Evolutionary conservation across 371 early-diverging fungal species (phyloP), one percentile per base, ranked within the genome.

Genomic region (Mucor circinelloides): DNA sequence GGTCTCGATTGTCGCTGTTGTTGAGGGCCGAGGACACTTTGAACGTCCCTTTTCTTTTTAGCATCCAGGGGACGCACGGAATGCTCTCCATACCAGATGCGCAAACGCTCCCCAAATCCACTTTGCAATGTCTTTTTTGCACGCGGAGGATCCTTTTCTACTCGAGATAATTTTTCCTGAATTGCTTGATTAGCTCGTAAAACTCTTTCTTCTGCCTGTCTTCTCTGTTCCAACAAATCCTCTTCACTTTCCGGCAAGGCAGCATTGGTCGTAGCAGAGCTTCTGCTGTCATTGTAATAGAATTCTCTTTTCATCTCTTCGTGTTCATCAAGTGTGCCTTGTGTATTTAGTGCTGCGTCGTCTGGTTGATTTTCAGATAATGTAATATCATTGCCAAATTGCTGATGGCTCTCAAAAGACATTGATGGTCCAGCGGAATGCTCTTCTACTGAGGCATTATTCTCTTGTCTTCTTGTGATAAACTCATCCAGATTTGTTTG

Each of bases 21-120:
- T 42, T 46, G 48, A 19, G 4, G n/a, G n/a, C 48, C 48, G 1
- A 23, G 9, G 3, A 10, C 50, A 23, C 50, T 50, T 25, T 50
- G 50, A 1, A 50, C 21, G 3, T 12, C 50, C 23, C 23, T 50
- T 25, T 23, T 50, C 21, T 50, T 50, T 23, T 23, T 23, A 50
- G 25, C 4, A 3, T 50, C 50, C 23, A 23, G 12, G 23, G 21
- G 23, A 5, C 9, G 50, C 3, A 50, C 25, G 4, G 55, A 1
- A 44, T 67, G 67, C 25, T 67, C 67, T 25, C 60, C 60, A 44
- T 67, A 67, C 67, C 67, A 67, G 8, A 67, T 31, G 1, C 13
- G 19, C 34, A 58, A 57, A n/a, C 27, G 52, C 23, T 52, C 27
- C 0, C 34, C 52, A 52, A 52, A 52, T 13, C 52, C 52, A 15